Conservation (phyloP, 2,329 filamentous ascomycete genomes). For the Paracoccidioides brasiliensis region DNA sequence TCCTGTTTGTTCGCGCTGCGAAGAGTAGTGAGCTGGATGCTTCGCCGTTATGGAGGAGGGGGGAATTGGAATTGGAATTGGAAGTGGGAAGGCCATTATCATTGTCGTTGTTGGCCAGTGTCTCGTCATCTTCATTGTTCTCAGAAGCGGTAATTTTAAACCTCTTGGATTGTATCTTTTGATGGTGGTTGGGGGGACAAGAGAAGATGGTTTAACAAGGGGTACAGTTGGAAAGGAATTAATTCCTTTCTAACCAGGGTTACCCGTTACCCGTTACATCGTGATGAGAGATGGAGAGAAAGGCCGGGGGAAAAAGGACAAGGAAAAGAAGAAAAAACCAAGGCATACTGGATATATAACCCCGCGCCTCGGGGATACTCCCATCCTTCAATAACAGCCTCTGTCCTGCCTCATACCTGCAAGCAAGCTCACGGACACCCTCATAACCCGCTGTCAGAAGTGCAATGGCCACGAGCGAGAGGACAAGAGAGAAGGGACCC, state of each 20-base stretch:
- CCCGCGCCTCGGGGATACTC: not conserved
- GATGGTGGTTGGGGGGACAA: not conserved
- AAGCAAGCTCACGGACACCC: constrained; percentile 61
- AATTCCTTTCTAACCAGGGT: not conserved
- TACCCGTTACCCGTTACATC: no score
- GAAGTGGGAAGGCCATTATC: constrained; percentile 1
- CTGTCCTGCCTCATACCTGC: constrained; percentile 54
- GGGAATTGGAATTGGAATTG: constrained; percentile 6
- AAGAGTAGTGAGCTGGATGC: constrained; percentile 57
- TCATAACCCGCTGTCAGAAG: constrained; percentile 87
- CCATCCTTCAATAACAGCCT: constrained; percentile 1
- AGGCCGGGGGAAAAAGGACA: not conserved
- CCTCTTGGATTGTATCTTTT: not conserved
- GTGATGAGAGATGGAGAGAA: not conserved
- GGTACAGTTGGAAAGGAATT: not conserved
- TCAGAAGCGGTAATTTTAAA: not conserved
- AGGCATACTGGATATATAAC: constrained; percentile 4
- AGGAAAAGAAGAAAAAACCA: not conserved
- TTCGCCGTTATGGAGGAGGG: constrained; percentile 10
- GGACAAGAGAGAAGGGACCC: constrained; percentile 57
- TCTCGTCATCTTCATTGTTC: constrained; percentile 5
- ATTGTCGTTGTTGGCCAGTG: constrained; percentile 11
- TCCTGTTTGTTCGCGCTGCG: constrained; percentile 53
- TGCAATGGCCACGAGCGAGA: constrained; percentile 72
- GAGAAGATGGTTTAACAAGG: no score